These are phyloP conservation scores for Yamadazyma diddensiae DNA, from an alignment of 1,139 yeast genomes.

Conservation along the genomic window DNA sequence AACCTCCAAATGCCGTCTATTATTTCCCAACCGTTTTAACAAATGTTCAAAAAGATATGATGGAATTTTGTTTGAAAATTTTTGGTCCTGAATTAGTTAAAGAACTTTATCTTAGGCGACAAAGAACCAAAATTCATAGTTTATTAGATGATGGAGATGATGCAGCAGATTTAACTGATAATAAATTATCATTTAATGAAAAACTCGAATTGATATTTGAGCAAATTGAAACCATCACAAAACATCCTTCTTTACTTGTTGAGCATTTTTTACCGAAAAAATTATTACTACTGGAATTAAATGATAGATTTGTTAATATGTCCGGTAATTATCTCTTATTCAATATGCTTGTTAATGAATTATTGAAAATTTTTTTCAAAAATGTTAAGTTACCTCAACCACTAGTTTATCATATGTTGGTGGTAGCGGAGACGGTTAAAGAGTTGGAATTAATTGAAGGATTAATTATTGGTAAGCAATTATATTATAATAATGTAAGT, in stretches of 20 bases:
- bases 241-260: conserved; percentile 67
- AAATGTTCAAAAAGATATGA: conserved; percentile 52
- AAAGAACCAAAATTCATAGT: conserved; percentile 36
- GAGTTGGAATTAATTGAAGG: conserved; percentile 74
- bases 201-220: conserved; percentile 38
- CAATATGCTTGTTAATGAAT: conserved; percentile 45
- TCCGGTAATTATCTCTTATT: conserved; percentile 60
- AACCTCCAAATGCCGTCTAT: conserved; percentile 29
- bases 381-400: conserved; percentile 13
- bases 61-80: conserved; percentile 50
- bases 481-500: conserved; percentile 57
- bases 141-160: conserved; percentile 24
- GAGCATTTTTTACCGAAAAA: conserved; percentile 75
- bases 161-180: conserved; percentile 5
- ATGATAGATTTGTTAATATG: conserved; percentile 48
- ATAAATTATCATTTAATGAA: conserved; percentile 7
- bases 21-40: conserved; percentile 58
- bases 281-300: conserved; percentile 60
- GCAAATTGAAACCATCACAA: conserved; percentile 48
- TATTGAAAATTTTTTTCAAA: conserved; percentile 17
- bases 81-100: conserved; percentile 45
- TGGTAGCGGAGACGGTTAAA: conserved; percentile 61
- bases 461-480: conserved; percentile 55
- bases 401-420: conserved; percentile 31
- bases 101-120: conserved; percentile 23